phyloP scores from a whole-genome alignment of 2,329 filamentous ascomycete genomes.

The Furcasterigmium furcatum region DNA sequence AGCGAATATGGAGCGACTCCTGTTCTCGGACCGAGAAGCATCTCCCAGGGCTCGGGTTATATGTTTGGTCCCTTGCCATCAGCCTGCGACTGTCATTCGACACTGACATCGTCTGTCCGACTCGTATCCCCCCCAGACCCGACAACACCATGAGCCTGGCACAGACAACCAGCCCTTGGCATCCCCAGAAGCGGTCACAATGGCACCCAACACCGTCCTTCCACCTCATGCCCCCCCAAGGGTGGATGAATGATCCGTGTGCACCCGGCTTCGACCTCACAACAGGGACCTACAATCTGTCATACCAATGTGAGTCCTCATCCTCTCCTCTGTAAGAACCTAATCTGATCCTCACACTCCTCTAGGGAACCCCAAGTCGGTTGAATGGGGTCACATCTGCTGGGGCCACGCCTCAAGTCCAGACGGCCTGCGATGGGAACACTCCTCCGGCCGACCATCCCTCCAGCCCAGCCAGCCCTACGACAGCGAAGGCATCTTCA shows the following conservation, averaged over 20 bases:
- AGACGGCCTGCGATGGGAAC: slow-evolving; percentile 38
- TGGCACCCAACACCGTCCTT: not conserved
- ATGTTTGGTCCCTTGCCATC: not conserved
- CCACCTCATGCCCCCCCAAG: slow-evolving; percentile 17
- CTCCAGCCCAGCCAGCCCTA: slow-evolving; percentile 35
- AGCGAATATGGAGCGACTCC: not conserved
- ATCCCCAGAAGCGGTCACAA: not conserved
- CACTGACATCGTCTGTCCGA: no score
- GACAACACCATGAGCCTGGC: slow-evolving; percentile 1
- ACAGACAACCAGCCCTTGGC: not conserved
- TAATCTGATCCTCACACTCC: not conserved
- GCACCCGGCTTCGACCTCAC: slow-evolving; percentile 45
- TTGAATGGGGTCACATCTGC: slow-evolving; percentile 34
- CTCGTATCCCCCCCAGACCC: no score
- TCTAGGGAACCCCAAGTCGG: slow-evolving; percentile 30
- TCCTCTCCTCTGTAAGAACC: slow-evolving; percentile 31
- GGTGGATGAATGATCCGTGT: slow-evolving; percentile 41
- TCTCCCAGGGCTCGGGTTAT: no score
- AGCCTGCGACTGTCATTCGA: no score
- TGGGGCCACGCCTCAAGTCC: slow-evolving; percentile 49
- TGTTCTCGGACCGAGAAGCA: not conserved
- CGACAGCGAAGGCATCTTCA: slow-evolving; percentile 49
- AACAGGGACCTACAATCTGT: slow-evolving; percentile 45
- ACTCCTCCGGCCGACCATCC: slow-evolving; percentile 26
- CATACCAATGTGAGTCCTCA: slow-evolving; percentile 46